Conservation (phyloP, 2,329 filamentous ascomycete species). For the Periconia macrospinosa region DNA sequence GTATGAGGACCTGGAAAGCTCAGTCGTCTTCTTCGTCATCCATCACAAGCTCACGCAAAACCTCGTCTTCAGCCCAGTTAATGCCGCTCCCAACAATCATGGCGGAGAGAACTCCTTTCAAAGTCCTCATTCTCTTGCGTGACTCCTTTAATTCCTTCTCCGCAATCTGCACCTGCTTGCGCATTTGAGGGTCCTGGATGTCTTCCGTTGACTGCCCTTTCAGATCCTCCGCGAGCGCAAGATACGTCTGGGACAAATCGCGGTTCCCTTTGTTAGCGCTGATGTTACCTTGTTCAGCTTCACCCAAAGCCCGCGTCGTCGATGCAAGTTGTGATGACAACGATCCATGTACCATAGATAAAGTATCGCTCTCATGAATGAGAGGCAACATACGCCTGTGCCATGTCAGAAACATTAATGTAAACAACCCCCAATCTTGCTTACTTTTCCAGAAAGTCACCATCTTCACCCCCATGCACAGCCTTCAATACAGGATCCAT, state of each 20-base stretch:
- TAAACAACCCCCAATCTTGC: slow-evolving; percentile 5
- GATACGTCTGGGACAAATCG: slow-evolving; percentile 62
- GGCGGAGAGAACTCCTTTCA: slow-evolving; percentile 78
- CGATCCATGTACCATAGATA: slow-evolving; percentile 65
- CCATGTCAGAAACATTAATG: too few relatives aligned
- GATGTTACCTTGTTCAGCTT: slow-evolving; percentile 62
- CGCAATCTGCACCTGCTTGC: slow-evolving; percentile 59
- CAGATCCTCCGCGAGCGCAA: slow-evolving; percentile 63
- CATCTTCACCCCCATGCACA: slow-evolving; percentile 68
- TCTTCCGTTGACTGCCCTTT: slow-evolving; percentile 57
- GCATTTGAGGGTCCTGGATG: slow-evolving; percentile 56
- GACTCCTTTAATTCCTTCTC: slow-evolving; percentile 64
- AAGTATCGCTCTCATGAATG: slow-evolving; percentile 67
- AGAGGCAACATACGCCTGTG: slow-evolving; percentile 60
- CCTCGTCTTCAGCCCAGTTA: slow-evolving; percentile 74
- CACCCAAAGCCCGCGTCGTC: slow-evolving; percentile 56
- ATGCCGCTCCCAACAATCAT: slow-evolving; percentile 80
- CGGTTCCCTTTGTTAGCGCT: slow-evolving; percentile 63
- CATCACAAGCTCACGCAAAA: slow-evolving; percentile 70
- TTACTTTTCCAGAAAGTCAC: slow-evolving; percentile 70
- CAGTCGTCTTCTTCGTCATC: slow-evolving; percentile 58
- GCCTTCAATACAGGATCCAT: slow-evolving; percentile 77
- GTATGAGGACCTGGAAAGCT: background rate
- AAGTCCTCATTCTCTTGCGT: slow-evolving; percentile 69
- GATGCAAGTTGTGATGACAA: slow-evolving; percentile 58